Base-by-base conservation (phyloP, 495 filamentous ascomycete genomes). In the Geoglossum glabrum region DNA sequence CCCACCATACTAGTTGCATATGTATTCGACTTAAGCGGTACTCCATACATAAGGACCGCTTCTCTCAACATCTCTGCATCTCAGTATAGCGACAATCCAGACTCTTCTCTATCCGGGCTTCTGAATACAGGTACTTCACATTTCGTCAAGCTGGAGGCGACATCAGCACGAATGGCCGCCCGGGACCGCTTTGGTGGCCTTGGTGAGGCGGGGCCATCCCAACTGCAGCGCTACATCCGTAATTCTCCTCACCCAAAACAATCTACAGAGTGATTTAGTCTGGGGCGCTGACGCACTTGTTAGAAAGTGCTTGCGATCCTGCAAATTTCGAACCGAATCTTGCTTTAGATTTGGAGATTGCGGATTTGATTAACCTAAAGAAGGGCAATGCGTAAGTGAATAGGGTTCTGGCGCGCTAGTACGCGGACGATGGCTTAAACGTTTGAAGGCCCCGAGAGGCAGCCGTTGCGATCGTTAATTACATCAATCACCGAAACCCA, bases 301-400 rank as follows among this genome's bases (percentile, higher is more conserved):
- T 54, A 86, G 83, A 89, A 63, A 86, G 86, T 71, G 92, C 92
- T 63, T 96, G 92, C 71, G 90, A 90, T 66, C 86, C 92, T 40
- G 83, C 88, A 61, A 97, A 96, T 72, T 95, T 86, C 74, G 93
- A 97, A 72, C 89, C 92, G 58, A 96, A 97, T 67, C 82, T 98
- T 56, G 93, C 90, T 55, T 76, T 97, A 59, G 89, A 90, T 69
- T 84, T 98, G 67, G 92, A 98, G 78, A 95, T 98, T 64, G 76
- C 87, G 59, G 92, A 98, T 73, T 72, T 96, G 61, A 85, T 98
- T 74, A 98, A 98, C 68, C 83, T 85, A 64, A 98, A 97, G 77
- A 97, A 97, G 72, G 90, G 92, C 69, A 87, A 85, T 71, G 82
- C 93, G 77, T 85, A 74, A 74, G 78, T 73, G 55, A 23, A 55